These are phyloP conservation scores for Coemansia aciculifera DNA, from an alignment of 192 early-diverging fungal species.

Conservation along the genomic window DNA sequence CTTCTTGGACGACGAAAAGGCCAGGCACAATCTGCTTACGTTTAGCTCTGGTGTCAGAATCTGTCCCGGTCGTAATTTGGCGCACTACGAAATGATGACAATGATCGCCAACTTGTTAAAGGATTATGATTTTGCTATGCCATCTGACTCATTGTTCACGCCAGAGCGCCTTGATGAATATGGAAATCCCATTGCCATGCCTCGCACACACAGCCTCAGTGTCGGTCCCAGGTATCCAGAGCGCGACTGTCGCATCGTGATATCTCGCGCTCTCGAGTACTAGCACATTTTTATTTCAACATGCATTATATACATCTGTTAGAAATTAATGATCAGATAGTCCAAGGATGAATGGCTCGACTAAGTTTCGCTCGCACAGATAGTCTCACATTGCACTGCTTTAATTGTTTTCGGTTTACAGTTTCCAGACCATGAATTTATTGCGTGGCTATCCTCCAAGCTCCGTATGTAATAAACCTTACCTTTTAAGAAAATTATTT, in stretches of 20 bases:
- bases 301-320: too few relatives aligned
- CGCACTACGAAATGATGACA: conserved; percentile 28
- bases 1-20: conserved; percentile 16
- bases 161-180: conserved; percentile 10
- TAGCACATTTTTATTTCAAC: not conserved
- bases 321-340: too few relatives aligned
- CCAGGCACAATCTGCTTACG: conserved; percentile 20
- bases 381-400: too few relatives aligned
- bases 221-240: conserved; percentile 18
- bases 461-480: too few relatives aligned
- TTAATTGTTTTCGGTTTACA: too few relatives aligned
- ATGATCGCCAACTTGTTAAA: conserved; percentile 30
- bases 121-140: conserved; percentile 26
- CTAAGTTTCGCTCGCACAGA: too few relatives aligned
- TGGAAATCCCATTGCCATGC: conserved; percentile 25
- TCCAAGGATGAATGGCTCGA: too few relatives aligned
- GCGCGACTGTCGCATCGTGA: conserved; percentile 21
- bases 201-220: conserved; percentile 16
- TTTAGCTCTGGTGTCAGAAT: conserved; percentile 42
- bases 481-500: too few relatives aligned
- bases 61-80: conserved; percentile 40
- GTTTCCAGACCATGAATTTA: too few relatives aligned
- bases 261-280: not conserved
- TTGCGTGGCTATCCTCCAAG: too few relatives aligned
- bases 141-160: conserved; percentile 6